These are phyloP conservation scores for Beauveria sp. DNA, from an alignment of 2,329 filamentous ascomycete genomes.

Conservation along the genomic window DNA sequence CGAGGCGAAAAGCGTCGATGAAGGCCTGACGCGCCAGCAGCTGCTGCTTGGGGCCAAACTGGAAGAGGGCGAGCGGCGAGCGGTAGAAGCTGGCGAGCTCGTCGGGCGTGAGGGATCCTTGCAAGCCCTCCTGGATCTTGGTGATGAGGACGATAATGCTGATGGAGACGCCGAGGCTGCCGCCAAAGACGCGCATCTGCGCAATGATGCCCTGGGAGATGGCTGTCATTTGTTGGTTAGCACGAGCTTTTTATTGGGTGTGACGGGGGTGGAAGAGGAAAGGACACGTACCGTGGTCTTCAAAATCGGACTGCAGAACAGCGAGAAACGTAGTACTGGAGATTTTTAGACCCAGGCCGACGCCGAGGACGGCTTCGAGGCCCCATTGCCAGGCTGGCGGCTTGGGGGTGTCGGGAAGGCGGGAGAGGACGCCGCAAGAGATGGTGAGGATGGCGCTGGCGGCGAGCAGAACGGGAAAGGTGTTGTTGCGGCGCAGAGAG, in stretches of 20 bases:
- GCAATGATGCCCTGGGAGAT: slow-evolving; percentile 16
- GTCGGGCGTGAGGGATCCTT: slow-evolving; percentile 11
- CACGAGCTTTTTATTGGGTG: neutral
- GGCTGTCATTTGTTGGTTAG: slow-evolving; percentile 7
- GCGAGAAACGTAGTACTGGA: slow-evolving; percentile 17
- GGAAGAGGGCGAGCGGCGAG: slow-evolving; percentile 13
- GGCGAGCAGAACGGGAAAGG: slow-evolving; percentile 15
- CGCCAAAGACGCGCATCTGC: slow-evolving; percentile 20
- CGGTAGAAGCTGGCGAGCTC: slow-evolving; percentile 15
- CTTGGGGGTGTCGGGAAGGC: slow-evolving; percentile 8
- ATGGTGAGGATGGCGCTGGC: slow-evolving; percentile 14
- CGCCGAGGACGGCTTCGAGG: slow-evolving; percentile 14
- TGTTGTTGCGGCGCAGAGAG: slow-evolving; percentile 14
- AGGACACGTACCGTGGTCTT: slow-evolving; percentile 15
- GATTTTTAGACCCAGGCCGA: slow-evolving; percentile 15
- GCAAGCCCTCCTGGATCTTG: slow-evolving; percentile 14
- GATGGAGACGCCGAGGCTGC: slow-evolving; percentile 20
- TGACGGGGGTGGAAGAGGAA: neutral
- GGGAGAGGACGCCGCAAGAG: slow-evolving; percentile 14
- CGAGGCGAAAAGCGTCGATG: slow-evolving; percentile 15
- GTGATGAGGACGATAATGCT: slow-evolving; percentile 17
- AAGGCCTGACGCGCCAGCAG: slow-evolving; percentile 13
- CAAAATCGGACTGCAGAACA: slow-evolving; percentile 15
- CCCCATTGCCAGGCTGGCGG: slow-evolving; percentile 15
- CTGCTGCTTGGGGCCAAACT: slow-evolving; percentile 13